These are phyloP conservation scores for Symbiotaphrina buchneri DNA, from an alignment of 495 filamentous ascomycete genomes.

Conservation along the genomic window DNA sequence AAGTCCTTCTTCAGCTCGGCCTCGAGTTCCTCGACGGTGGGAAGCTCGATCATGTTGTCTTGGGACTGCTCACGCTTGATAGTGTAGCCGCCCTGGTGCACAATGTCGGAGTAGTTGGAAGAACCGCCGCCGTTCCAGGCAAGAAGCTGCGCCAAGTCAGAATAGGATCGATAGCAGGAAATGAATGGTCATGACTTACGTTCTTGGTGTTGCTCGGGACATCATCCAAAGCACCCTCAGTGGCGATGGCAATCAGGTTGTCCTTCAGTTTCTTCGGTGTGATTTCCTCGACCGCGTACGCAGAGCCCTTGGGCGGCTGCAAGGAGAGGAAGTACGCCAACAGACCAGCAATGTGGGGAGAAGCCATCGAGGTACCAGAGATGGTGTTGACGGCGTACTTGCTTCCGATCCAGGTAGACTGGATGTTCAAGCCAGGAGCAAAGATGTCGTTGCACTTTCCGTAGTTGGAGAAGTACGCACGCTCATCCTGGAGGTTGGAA, in stretches of 20 bases:
- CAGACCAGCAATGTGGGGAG: constrained; percentile 89
- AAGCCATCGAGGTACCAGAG: constrained; percentile 98
- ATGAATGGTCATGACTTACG: constrained; percentile 25
- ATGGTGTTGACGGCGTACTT: constrained; percentile 91
- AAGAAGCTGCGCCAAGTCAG: constrained; percentile 32
- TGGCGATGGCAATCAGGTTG: constrained; percentile 66
- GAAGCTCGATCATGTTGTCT: constrained; percentile 8
- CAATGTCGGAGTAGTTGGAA: constrained; percentile 72
- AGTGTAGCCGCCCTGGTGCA: constrained; percentile 40
- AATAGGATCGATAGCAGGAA: background rate
- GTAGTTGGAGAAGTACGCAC: constrained; percentile 99
- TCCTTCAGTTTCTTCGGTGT: constrained; percentile 89
- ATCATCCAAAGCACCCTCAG: constrained; percentile 54
- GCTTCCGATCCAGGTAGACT: constrained; percentile 95
- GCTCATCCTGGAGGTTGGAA: constrained; percentile 78
- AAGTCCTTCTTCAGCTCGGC: constrained; percentile 7
- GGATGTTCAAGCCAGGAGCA: constrained; percentile 88
- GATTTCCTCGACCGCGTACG: constrained; percentile 69
- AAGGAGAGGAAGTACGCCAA: constrained; percentile 95
- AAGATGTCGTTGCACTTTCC: constrained; percentile 99
- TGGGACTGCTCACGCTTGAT: constrained; percentile 4
- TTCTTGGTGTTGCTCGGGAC: constrained; percentile 70
- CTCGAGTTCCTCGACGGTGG: constrained; percentile 10
- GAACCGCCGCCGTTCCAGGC: constrained; percentile 98
- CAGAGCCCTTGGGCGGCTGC: constrained; percentile 70